These are phyloP conservation scores for Cyberlindnera subsufficiens DNA, from an alignment of 805 yeast species.

Conservation along the genomic window DNA sequence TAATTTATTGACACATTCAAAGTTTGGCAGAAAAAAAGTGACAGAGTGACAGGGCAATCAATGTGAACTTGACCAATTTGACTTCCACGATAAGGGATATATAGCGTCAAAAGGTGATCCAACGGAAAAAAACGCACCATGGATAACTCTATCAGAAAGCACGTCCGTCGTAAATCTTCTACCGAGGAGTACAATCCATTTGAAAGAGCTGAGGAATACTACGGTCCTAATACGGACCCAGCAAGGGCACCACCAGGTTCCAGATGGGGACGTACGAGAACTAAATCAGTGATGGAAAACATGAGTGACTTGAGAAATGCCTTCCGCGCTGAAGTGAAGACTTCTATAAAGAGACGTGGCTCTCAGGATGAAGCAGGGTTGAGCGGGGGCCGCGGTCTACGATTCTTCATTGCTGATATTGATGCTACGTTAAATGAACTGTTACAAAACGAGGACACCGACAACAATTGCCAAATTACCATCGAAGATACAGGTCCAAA, in stretches of 20 bases:
- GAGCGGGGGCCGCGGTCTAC: slow-evolving; percentile 30
- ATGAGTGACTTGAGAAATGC: slow-evolving; percentile 13
- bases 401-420: slow-evolving; percentile 68
- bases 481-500: slow-evolving; percentile 83
- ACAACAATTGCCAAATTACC: slow-evolving; percentile 76
- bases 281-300: slow-evolving; percentile 42
- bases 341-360: slow-evolving; percentile 40
- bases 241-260: slow-evolving; percentile 34
- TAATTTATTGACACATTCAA: too few species aligned
- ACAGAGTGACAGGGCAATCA: too few species aligned
- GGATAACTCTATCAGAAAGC: not conserved
- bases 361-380: slow-evolving; percentile 45
- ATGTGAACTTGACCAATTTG: too few species aligned
- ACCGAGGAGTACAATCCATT: slow-evolving; percentile 44
- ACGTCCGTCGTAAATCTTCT: slow-evolving; percentile 19
- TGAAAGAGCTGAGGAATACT: slow-evolving; percentile 63
- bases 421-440: slow-evolving; percentile 66
- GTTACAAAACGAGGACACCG: slow-evolving; percentile 77
- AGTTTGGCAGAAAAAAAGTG: too few species aligned
- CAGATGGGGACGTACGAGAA: slow-evolving; percentile 47
- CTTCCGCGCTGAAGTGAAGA: slow-evolving; percentile 17
- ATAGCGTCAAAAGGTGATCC: too few species aligned
- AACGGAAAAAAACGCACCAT: not conserved
- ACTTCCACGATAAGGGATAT: too few species aligned
- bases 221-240: slow-evolving; percentile 59